Percentiles rank a stretch among this genome's conserved stretches.
phyloP scores from a whole-genome alignment of 768 basidiomycete genomes.

The Boletus huronensis region DNA sequence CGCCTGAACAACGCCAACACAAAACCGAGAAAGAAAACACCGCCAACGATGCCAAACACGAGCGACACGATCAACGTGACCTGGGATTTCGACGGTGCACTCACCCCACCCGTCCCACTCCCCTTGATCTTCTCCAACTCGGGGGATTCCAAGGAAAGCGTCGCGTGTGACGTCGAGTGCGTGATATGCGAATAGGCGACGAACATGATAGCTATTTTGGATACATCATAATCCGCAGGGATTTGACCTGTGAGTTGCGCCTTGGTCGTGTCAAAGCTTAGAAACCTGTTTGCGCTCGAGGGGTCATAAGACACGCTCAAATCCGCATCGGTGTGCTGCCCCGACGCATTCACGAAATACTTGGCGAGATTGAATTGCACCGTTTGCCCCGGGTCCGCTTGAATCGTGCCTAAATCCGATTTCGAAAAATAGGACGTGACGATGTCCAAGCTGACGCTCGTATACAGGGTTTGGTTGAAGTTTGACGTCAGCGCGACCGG shows the following conservation, averaged over 20 bases:
- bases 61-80: slow-evolving; percentile 58
- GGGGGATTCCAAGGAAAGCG: slow-evolving; percentile 47
- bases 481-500: slow-evolving; percentile 58
- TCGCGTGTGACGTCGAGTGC: slow-evolving; percentile 69
- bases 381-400: slow-evolving; percentile 46
- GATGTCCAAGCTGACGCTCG: slow-evolving; percentile 61
- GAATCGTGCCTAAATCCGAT: slow-evolving; percentile 53
- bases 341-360: slow-evolving; percentile 50
- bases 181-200: slow-evolving; percentile 64
- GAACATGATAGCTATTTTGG: slow-evolving; percentile 52
- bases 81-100: slow-evolving; percentile 42
- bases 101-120: slow-evolving; percentile 33
- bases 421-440: slow-evolving; percentile 71
- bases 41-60: slow-evolving; percentile 60
- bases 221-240: slow-evolving; percentile 41
- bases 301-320: slow-evolving; percentile 58
- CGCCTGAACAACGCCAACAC: slow-evolving; percentile 54
- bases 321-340: slow-evolving; percentile 43
- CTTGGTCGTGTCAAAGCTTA: slow-evolving; percentile 47
- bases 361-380: slow-evolving; percentile 52
- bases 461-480: slow-evolving; percentile 65
- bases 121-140: slow-evolving; percentile 37
- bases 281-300: slow-evolving; percentile 41
- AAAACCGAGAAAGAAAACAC: slow-evolving; percentile 50
- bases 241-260: slow-evolving; percentile 54